phyloP scores from a whole-genome alignment of 2,329 filamentous ascomycete genomes.

The Penicillium sp. region DNA sequence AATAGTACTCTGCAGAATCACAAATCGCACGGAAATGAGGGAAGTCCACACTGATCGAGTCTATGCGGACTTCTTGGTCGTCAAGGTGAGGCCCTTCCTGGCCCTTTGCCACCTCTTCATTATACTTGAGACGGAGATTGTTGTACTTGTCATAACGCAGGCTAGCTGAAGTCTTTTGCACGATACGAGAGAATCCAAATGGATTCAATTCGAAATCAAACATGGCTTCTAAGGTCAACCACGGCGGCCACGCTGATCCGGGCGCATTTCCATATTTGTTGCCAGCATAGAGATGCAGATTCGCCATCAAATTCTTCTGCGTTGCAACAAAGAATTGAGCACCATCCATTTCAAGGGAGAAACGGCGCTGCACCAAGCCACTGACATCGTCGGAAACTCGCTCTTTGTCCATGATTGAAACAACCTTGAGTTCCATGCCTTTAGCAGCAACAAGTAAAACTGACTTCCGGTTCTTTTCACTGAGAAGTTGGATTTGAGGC shows the following conservation, averaged over 20 bases:
- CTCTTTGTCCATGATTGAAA: conserved; percentile 97
- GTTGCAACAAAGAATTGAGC: conserved; percentile 98
- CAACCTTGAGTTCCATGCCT: conserved; percentile 95
- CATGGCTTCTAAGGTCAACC: conserved; percentile 98
- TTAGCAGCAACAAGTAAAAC: conserved; percentile 97
- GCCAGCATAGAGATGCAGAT: conserved; percentile 89
- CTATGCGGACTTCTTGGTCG: conserved; percentile 72
- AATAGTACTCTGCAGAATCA: conserved; percentile 96
- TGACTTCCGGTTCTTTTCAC: conserved; percentile 95
- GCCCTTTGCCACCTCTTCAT: conserved; percentile 79
- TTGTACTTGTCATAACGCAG: conserved; percentile 98
- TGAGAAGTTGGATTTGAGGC: conserved; percentile 96
- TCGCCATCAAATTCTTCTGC: conserved; percentile 82
- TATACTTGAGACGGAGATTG: conserved; percentile 91
- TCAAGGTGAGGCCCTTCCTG: conserved; percentile 42
- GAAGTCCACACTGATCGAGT: conserved; percentile 96
- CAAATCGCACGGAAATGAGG: conserved; percentile 91
- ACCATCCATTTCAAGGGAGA: conserved; percentile 93
- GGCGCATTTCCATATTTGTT: conserved; percentile 84
- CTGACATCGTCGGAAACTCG: conserved; percentile 89
- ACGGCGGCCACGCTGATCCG: conserved; percentile 91
- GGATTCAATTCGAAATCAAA: conserved; percentile 92
- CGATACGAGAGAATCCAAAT: conserved; percentile 95
- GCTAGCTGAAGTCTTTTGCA: conserved; percentile 93
- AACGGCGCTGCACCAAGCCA: conserved; percentile 89